Conservation (phyloP, 2,329 filamentous ascomycete genomes). For the Xylariaceae sp. region DNA sequence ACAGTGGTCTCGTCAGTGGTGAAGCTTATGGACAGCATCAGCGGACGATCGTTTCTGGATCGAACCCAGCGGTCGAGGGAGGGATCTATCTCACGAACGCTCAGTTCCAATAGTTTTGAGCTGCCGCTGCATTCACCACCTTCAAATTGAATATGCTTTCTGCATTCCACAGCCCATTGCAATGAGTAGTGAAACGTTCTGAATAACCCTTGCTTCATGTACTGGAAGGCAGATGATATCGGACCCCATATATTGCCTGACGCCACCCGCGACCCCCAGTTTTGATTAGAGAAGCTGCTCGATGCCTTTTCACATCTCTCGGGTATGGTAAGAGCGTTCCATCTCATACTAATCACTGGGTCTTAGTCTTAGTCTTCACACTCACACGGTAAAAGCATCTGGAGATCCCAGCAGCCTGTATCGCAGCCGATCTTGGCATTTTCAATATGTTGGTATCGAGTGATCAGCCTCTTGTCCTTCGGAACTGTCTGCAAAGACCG, state of each 20-base stretch:
- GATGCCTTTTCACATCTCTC: slow-evolving; percentile 12
- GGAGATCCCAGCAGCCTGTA: slow-evolving; percentile 5
- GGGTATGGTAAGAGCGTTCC: neutral
- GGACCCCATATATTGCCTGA: slow-evolving; percentile 8
- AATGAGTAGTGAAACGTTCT: too few species aligned
- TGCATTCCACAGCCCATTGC: too few species aligned
- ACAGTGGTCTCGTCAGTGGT: too few species aligned
- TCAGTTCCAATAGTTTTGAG: too few species aligned
- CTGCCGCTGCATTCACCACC: too few species aligned
- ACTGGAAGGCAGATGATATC: neutral
- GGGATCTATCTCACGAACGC: too few species aligned
- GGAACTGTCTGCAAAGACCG: neutral
- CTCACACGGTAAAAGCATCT: slow-evolving; percentile 1
- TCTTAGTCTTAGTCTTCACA: neutral
- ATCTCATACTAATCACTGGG: neutral
- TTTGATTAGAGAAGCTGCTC: slow-evolving; percentile 12
- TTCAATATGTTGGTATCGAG: slow-evolving; percentile 2
- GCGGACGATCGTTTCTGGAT: too few species aligned
- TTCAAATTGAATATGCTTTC: too few species aligned
- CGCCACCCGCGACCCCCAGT: slow-evolving; percentile 6
- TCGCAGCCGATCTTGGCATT: slow-evolving; percentile 4
- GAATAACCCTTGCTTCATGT: too few species aligned
- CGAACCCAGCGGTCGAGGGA: too few species aligned
- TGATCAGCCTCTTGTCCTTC: neutral
- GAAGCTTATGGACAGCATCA: too few species aligned